Evolutionary conservation across 805 yeast species (phyloP), one percentile per base, ranked within the genome.

Genomic region (Ogataea degrootiae): DNA sequence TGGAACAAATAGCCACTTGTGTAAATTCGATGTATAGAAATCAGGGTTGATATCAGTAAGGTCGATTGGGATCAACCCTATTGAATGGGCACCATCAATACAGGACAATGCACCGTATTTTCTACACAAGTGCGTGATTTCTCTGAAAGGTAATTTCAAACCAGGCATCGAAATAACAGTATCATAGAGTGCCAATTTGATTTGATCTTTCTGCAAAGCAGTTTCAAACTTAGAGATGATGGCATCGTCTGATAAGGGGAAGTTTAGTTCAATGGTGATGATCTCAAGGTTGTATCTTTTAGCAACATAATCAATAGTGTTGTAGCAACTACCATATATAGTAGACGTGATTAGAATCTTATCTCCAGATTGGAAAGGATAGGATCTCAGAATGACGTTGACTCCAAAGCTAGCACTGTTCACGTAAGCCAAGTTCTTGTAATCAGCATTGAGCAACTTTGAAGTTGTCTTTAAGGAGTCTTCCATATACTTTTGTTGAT

Each of bases 71-170:
- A 77, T 55, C 46, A 73, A 64, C 0, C 92, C 92, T 34, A 79
- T 70, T 1, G 80, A 76, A 58, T 85, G 92, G 5, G 91, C 92
- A 14, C 85, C 92, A 60, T 85, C 92, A 23, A 85, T 73, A 39
- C 82, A 63, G 4, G 87, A 77, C 41, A 81, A 50, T 5, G 78
- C 76, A 14, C 65, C 62, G 42, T 77, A 63, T 43, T 74, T 62
- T 14, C 65, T 60, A 52, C 88, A 79, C 38, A 77, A 55, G 6
- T 59, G 50, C 3, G 72, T 68, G 41, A 85, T 53, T 44, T 68
- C 58, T 49, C 73, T 72, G 60, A 72, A 84, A 1, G 94, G 92
- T 29, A 83, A 54, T 21, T 62, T 55, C 5, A 75, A 75, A 8
- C 83, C 83, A 2, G 94, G 92, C 78, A 76, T 73, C 1, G 89